These are phyloP conservation scores for Blastobotrys aristatus DNA, from an alignment of 1,139 yeast genomes.

Conservation along the genomic window DNA sequence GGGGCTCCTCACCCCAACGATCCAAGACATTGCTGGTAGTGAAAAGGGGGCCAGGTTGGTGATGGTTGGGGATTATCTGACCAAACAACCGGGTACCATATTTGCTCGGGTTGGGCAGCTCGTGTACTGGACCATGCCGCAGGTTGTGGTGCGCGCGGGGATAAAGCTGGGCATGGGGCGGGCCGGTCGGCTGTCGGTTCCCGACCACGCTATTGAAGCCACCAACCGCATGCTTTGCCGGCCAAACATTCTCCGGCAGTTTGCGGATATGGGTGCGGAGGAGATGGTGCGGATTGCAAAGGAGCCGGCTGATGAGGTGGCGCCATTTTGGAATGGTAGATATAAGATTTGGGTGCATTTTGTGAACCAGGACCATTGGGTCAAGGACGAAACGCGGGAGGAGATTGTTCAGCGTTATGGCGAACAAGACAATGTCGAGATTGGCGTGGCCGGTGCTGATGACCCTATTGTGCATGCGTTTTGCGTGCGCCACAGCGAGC, in stretches of 20 bases:
- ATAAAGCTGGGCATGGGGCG: slow-evolving; percentile 15
- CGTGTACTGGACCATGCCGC: slow-evolving; percentile 23
- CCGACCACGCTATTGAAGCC: slow-evolving; percentile 42
- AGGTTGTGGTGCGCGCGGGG: slow-evolving; percentile 13
- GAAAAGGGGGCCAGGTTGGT: slow-evolving; percentile 44
- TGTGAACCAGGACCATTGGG: slow-evolving; percentile 60
- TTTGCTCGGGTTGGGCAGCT: slow-evolving; percentile 16
- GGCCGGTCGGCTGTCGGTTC: slow-evolving; percentile 23
- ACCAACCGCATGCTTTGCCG: slow-evolving; percentile 42
- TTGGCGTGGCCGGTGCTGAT: slow-evolving; percentile 31
- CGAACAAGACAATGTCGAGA: slow-evolving; percentile 31
- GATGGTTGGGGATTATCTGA: slow-evolving; percentile 22
- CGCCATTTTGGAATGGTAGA: slow-evolving; percentile 43
- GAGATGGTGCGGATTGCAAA: slow-evolving; percentile 48
- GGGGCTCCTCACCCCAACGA: slow-evolving; percentile 64
- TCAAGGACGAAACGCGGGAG: slow-evolving; percentile 44
- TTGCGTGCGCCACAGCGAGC: slow-evolving; percentile 50
- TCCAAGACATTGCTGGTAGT: slow-evolving; percentile 50
- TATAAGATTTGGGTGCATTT: slow-evolving; percentile 50
- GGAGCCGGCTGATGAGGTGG: slow-evolving; percentile 41
- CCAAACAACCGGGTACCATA: slow-evolving; percentile 15
- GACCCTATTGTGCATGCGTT: slow-evolving; percentile 48
- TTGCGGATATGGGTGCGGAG: slow-evolving; percentile 51
- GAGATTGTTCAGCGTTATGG: slow-evolving; percentile 39
- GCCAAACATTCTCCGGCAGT: slow-evolving; percentile 44